Evolutionary conservation across 345 rosid genomes (phyloP).

Genomic region (Sisymbrium altissimum): DNA sequence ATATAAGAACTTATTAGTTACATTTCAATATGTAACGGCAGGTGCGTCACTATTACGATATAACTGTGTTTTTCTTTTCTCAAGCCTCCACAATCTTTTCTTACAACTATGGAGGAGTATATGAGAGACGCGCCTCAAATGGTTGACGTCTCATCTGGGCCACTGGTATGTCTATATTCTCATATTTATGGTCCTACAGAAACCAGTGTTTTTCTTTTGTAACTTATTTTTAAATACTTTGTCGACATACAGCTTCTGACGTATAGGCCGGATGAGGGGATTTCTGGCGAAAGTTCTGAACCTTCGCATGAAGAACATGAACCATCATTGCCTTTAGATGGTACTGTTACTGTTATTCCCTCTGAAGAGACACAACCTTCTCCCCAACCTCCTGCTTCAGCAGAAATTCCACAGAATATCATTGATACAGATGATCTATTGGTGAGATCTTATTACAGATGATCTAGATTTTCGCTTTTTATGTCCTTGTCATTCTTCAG

Average conservation of each 20-base stretch:
- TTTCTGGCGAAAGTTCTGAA: conserved; percentile 46
- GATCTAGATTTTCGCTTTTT: background rate
- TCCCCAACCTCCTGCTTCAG: conserved; percentile 38
- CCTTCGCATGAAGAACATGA: conserved; percentile 55
- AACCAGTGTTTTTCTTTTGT: background rate
- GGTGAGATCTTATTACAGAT: conserved; percentile 42
- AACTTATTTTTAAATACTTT: background rate
- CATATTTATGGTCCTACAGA: background rate
- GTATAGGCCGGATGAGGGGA: conserved; percentile 65
- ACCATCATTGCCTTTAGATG: conserved; percentile 45
- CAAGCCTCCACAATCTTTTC: conserved; percentile 85
- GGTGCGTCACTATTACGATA: background rate
- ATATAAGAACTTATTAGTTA: conserved; percentile 1
- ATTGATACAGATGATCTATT: conserved; percentile 73
- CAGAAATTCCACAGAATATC: conserved; percentile 50
- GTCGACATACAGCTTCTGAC: conserved; percentile 64
- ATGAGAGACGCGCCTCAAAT: conserved; percentile 35
- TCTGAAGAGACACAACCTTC: conserved; percentile 45
- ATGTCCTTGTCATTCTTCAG: background rate
- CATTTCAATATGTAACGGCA: background rate
- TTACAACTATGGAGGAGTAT: conserved; percentile 39
- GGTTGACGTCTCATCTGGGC: conserved; percentile 42
- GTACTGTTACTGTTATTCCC: conserved; percentile 39
- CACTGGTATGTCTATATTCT: conserved; percentile 54
- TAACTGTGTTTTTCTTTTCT: conserved; percentile 17